Percentiles rank a stretch among this genome's conserved stretches.
phyloP scores from a whole-genome alignment of 106 monocot genomes.

The Allium cepa region DNA sequence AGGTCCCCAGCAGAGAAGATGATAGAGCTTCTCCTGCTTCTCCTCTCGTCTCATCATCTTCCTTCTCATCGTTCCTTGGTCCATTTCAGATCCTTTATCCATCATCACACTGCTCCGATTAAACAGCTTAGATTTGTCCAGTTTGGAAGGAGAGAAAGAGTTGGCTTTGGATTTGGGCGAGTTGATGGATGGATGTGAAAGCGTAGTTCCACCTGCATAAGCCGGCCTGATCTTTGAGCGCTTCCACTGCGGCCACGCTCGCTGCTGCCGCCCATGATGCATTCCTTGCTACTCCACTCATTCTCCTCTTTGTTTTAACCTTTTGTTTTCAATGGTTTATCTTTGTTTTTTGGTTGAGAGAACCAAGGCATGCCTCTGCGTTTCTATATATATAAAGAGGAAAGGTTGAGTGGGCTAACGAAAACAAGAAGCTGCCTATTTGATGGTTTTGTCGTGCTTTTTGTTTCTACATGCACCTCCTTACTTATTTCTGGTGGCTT shows the following conservation, averaged over 20 bases:
- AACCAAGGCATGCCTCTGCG: not conserved
- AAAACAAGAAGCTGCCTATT: not conserved
- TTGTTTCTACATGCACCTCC: not conserved
- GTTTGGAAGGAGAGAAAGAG: no score
- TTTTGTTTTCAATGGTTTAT: not conserved
- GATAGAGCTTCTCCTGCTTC: not conserved
- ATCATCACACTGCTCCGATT: not conserved
- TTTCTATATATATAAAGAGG: not conserved
- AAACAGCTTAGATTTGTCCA: not conserved
- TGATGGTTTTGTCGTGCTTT: not conserved
- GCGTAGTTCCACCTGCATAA: slow-evolving; percentile 50
- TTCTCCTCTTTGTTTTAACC: not conserved
- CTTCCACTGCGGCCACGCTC: slow-evolving; percentile 29
- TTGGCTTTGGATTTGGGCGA: not conserved
- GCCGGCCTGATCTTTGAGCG: slow-evolving; percentile 43
- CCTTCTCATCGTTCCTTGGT: not conserved
- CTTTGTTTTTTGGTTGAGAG: not conserved
- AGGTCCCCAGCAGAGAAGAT: slow-evolving; percentile 4
- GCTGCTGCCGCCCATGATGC: slow-evolving; percentile 20
- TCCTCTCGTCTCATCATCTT: not conserved
- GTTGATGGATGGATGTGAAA: slow-evolving; percentile 19
- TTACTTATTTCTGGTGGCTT: no score
- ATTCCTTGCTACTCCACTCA: slow-evolving; percentile 6
- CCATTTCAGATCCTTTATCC: not conserved
- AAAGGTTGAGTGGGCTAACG: not conserved